Evolutionary conservation across 2,329 filamentous ascomycete species (phyloP).

Genomic region (Diaporthe sp.): DNA sequence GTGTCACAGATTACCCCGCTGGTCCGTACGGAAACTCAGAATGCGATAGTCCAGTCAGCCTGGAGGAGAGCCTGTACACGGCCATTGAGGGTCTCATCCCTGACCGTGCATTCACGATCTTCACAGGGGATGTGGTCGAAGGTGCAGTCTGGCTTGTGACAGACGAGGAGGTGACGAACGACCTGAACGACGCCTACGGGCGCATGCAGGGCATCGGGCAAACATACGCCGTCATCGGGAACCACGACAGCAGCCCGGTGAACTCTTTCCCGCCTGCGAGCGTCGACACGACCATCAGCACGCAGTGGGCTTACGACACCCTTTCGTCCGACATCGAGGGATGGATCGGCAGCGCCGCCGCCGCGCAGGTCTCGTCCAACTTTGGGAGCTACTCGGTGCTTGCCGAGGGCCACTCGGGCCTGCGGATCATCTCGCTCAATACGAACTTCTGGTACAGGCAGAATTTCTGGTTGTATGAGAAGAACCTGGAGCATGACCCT

Average conservation of each 20-base stretch:
- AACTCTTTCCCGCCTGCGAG: slow-evolving; percentile 62
- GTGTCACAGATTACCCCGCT: slow-evolving; percentile 61
- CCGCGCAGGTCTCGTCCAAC: slow-evolving; percentile 50
- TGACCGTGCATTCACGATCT: slow-evolving; percentile 66
- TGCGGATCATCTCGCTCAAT: slow-evolving; percentile 71
- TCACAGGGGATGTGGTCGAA: slow-evolving; percentile 71
- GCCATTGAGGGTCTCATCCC: slow-evolving; percentile 61
- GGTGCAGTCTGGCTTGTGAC: slow-evolving; percentile 63
- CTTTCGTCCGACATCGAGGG: slow-evolving; percentile 60
- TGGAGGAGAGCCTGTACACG: slow-evolving; percentile 68
- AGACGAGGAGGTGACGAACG: slow-evolving; percentile 45
- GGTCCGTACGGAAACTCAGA: slow-evolving; percentile 65
- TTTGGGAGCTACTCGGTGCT: slow-evolving; percentile 65
- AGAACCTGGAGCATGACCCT: slow-evolving; percentile 63
- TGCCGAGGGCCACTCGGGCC: slow-evolving; percentile 53
- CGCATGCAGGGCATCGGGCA: slow-evolving; percentile 56
- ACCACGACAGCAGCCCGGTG: slow-evolving; percentile 68
- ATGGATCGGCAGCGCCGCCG: slow-evolving; percentile 57
- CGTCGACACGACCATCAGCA: slow-evolving; percentile 47
- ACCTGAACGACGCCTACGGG: slow-evolving; percentile 59
- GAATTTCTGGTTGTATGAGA: slow-evolving; percentile 68
- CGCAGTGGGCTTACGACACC: slow-evolving; percentile 66
- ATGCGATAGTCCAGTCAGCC: slow-evolving; percentile 63
- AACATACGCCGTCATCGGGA: slow-evolving; percentile 65
- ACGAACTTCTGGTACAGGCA: slow-evolving; percentile 71